Conservation (phyloP, 192 early-diverging fungal genomes). For the Dispira simplex region DNA sequence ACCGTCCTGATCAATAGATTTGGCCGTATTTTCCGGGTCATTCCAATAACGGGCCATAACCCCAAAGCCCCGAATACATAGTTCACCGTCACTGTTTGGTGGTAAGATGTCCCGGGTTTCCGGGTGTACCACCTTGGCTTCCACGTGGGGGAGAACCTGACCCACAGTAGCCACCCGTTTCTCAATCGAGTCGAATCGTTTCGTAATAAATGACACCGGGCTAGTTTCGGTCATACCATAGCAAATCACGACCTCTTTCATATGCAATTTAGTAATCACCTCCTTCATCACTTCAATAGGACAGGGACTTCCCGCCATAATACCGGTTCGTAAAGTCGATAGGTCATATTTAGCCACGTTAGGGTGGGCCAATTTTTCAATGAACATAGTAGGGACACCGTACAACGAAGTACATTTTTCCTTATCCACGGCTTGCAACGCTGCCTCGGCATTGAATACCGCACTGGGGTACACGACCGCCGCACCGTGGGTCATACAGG, state of each 20-base stretch:
- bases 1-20: constrained; percentile 20
- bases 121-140: constrained; percentile 30
- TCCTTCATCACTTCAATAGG: constrained; percentile 31
- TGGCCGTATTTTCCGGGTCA: constrained; percentile 21
- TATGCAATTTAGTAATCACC: constrained; percentile 24
- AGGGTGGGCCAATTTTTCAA: constrained; percentile 25
- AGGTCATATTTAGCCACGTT: constrained; percentile 23
- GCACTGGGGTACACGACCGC: constrained; percentile 25
- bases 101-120: constrained; percentile 22
- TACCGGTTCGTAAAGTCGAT: constrained; percentile 24
- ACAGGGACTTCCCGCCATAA: constrained; percentile 28
- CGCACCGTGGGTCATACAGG: constrained; percentile 26
- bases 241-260: constrained; percentile 30
- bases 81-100: constrained; percentile 19
- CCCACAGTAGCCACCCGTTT: constrained; percentile 21
- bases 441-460: constrained; percentile 23
- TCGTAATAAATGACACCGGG: constrained; percentile 6
- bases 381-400: constrained; percentile 30
- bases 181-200: constrained; percentile 13
- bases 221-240: constrained; percentile 48
- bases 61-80: constrained; percentile 24
- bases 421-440: constrained; percentile 20
- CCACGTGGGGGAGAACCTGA: constrained; percentile 23
- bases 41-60: constrained; percentile 33
- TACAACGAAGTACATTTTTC: constrained; percentile 25